Evolutionary conservation across 192 early-diverging fungal species (phyloP).

Genomic region (Pilobolus umbonatus): DNA sequence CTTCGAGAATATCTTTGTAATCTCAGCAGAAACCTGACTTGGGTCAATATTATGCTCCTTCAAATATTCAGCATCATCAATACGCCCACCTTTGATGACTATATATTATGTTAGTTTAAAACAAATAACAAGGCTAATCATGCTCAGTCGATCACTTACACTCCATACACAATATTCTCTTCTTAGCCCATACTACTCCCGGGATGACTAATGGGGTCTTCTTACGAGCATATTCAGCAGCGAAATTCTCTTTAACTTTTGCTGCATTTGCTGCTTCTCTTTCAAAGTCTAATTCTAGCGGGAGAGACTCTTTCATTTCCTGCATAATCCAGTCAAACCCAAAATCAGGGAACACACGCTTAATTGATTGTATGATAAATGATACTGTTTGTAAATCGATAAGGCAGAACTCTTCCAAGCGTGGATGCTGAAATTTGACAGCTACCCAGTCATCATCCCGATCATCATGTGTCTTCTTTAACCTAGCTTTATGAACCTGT

Average conservation of each 20-base stretch:
- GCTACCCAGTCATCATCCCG: slow-evolving; percentile 54
- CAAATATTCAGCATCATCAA: slow-evolving; percentile 74
- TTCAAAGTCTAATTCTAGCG: slow-evolving; percentile 83
- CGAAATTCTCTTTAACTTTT: slow-evolving; percentile 60
- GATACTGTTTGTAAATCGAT: slow-evolving; percentile 78
- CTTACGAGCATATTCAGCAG: slow-evolving; percentile 26
- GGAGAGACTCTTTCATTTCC: slow-evolving; percentile 80
- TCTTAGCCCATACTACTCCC: slow-evolving; percentile 68
- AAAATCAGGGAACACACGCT: slow-evolving; percentile 83
- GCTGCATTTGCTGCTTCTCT: slow-evolving; percentile 76
- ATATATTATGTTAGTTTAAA: neutral
- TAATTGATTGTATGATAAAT: slow-evolving; percentile 57
- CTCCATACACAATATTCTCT: slow-evolving; percentile 86
- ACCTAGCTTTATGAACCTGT: slow-evolving; percentile 82
- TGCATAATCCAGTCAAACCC: slow-evolving; percentile 86
- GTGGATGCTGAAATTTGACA: slow-evolving; percentile 91
- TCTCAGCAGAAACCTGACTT: slow-evolving; percentile 64
- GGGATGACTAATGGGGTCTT: slow-evolving; percentile 65
- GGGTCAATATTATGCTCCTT: slow-evolving; percentile 69
- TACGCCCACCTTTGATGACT: slow-evolving; percentile 59
- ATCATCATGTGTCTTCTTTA: slow-evolving; percentile 56
- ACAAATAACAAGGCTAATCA: neutral
- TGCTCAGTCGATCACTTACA: slow-evolving; percentile 39
- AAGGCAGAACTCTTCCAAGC: slow-evolving; percentile 66
- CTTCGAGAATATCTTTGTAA: slow-evolving; percentile 73